Percentiles rank a stretch among this genome's conserved stretches.
Conservation (phyloP, 371 early-diverging fungal genomes). For the Lichtheimia corymbifera region DNA sequence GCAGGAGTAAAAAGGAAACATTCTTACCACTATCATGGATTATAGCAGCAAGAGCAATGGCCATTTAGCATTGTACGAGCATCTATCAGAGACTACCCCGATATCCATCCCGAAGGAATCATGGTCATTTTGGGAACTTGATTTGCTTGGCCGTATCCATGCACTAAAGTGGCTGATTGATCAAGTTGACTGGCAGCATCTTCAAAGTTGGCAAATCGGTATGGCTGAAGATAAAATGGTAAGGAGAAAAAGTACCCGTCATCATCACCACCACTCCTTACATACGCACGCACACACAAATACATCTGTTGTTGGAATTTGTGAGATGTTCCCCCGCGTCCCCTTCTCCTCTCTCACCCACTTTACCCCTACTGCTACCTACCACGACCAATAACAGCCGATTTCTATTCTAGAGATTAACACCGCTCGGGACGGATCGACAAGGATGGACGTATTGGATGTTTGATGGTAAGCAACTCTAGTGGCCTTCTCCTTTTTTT, state of each 20-base stretch:
- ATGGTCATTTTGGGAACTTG: conserved; percentile 3
- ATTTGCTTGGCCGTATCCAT: neutral
- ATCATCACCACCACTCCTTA: too few relatives aligned
- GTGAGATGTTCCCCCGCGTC: too few relatives aligned
- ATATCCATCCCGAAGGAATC: too few relatives aligned
- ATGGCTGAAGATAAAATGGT: conserved; percentile 4
- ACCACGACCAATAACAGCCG: neutral
- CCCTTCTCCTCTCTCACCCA: too few relatives aligned
- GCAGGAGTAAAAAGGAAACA: too few relatives aligned
- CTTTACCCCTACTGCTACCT: too few relatives aligned
- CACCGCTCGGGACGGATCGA: conserved; percentile 1
- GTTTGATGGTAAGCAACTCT: conserved; percentile 1
- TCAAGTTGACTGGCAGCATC: neutral
- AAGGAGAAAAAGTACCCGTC: neutral
- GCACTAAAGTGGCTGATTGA: conserved; percentile 8
- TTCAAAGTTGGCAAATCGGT: neutral
- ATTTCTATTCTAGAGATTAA: conserved; percentile 6
- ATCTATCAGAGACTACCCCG: too few relatives aligned
- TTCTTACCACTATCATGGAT: too few relatives aligned
- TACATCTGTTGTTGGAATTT: too few relatives aligned
- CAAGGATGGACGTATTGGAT: conserved; percentile 12
- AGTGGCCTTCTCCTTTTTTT: neutral
- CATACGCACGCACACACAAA: too few relatives aligned
- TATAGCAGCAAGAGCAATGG: too few relatives aligned
- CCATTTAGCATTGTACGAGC: too few relatives aligned